Evolutionary conservation across 768 basidiomycete species (phyloP).

Genomic region (Termitomyces sp.): DNA sequence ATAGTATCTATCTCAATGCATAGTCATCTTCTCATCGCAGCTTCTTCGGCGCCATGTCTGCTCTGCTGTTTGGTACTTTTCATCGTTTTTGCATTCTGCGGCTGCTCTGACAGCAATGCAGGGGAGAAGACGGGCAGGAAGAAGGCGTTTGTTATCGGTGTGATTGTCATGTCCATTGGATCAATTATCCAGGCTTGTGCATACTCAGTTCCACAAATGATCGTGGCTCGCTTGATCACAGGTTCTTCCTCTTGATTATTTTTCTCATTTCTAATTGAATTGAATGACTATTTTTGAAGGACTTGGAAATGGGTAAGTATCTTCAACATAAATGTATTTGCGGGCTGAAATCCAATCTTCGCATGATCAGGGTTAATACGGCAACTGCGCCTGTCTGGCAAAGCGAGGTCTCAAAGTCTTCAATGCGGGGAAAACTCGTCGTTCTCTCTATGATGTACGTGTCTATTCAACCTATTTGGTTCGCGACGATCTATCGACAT

Average conservation of each 20-base stretch:
- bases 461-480: slow-evolving; percentile 2
- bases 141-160: slow-evolving; percentile 43
- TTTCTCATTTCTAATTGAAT: background rate
- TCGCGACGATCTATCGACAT: background rate
- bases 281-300: slow-evolving; percentile 17
- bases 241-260: slow-evolving; percentile 18
- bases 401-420: slow-evolving; percentile 44
- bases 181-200: slow-evolving; percentile 43
- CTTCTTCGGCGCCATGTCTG: slow-evolving; percentile 40
- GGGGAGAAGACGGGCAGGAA: slow-evolving; percentile 40
- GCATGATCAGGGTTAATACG: slow-evolving; percentile 32
- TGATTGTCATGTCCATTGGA: slow-evolving; percentile 46
- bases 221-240: slow-evolving; percentile 42
- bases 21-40: slow-evolving; percentile 14
- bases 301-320: slow-evolving; percentile 36
- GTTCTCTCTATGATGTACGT: slow-evolving; percentile 43
- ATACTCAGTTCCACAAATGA: slow-evolving; percentile 40
- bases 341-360: background rate
- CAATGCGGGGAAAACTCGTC: slow-evolving; percentile 42
- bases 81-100: background rate
- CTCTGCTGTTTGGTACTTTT: slow-evolving; percentile 31
- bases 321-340: background rate
- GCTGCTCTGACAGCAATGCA: background rate
- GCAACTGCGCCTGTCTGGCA: slow-evolving; percentile 48
- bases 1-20: background rate